Evolutionary conservation across 345 rosid genomes (phyloP).

Genomic region (Citrus glauca): DNA sequence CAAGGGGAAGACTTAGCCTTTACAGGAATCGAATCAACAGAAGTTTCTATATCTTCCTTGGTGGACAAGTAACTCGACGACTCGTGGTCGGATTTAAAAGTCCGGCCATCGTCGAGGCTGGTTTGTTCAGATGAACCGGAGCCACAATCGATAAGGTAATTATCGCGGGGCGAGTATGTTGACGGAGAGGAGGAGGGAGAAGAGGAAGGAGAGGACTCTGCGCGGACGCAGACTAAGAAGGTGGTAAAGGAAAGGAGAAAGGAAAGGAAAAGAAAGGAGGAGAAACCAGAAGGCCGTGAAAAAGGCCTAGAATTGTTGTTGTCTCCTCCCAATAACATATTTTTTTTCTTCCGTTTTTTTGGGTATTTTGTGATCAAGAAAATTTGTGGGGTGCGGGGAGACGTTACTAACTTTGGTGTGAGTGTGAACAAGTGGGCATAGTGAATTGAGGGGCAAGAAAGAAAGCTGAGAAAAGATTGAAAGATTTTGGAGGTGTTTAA

Average conservation of each 20-base stretch:
- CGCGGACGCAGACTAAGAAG: neutral
- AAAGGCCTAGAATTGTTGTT: neutral
- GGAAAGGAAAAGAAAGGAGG: constrained; percentile 26
- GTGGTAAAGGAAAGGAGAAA: constrained; percentile 16
- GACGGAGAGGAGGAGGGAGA: constrained; percentile 13
- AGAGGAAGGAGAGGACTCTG: constrained; percentile 6
- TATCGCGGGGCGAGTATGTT: constrained; percentile 43
- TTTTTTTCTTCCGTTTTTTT: too few species aligned
- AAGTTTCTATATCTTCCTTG: constrained; percentile 40
- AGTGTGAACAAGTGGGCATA: constrained; percentile 1
- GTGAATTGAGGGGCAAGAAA: too few species aligned
- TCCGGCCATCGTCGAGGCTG: constrained; percentile 63
- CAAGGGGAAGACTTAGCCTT: constrained; percentile 3
- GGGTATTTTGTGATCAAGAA: too few species aligned
- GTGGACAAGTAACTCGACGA: constrained; percentile 46
- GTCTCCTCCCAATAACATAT: too few species aligned
- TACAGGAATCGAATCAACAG: constrained; percentile 38
- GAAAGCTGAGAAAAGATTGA: too few species aligned
- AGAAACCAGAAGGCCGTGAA: constrained; percentile 16
- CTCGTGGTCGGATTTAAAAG: constrained; percentile 62
- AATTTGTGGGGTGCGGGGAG: too few species aligned
- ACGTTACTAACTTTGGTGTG: constrained; percentile 1
- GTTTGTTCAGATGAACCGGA: constrained; percentile 41
- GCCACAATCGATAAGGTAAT: constrained; percentile 72
- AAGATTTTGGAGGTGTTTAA: neutral